Conservation (phyloP, 2,329 filamentous ascomycete genomes). For the Arthrocladium fulminans region DNA sequence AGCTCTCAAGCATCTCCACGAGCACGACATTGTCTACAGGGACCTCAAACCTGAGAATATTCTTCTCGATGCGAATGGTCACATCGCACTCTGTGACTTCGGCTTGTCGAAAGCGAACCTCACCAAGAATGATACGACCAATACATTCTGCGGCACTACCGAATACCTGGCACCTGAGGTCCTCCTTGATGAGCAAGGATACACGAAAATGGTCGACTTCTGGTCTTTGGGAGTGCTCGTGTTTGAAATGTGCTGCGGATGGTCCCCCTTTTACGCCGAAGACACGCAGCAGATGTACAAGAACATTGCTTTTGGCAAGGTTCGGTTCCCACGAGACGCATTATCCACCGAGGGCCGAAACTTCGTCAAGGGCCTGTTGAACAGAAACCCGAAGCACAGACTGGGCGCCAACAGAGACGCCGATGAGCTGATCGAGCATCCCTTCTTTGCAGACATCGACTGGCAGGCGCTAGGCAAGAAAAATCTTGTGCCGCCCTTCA, state of each 20-base stretch:
- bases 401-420: conserved; percentile 86
- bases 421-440: conserved; percentile 84
- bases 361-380: conserved; percentile 94
- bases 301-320: conserved; percentile 98
- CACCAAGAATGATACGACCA: conserved; percentile 94
- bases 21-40: conserved; percentile 95
- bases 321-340: conserved; percentile 89
- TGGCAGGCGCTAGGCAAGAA: conserved; percentile 85
- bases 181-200: conserved; percentile 87
- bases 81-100: conserved; percentile 96
- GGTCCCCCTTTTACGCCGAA: conserved; percentile 98
- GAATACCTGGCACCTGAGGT: conserved; percentile 96
- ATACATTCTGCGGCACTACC: conserved; percentile 97
- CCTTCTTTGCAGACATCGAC: conserved; percentile 90
- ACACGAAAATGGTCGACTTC: conserved; percentile 99
- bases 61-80: conserved; percentile 87
- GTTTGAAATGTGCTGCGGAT: conserved; percentile 99
- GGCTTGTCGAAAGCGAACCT: conserved; percentile 95
- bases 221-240: conserved; percentile 97
- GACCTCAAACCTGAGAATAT: conserved; percentile 98
- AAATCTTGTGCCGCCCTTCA: conserved; percentile 90
- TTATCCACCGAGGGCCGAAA: conserved; percentile 90
- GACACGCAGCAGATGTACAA: conserved; percentile 99
- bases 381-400: conserved; percentile 92
- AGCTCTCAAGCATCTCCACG: conserved; percentile 86